A percentile compares a stretch with the other conserved stretches of the same genome.
These are phyloP conservation scores for Russula olivacea DNA, from an alignment of 768 basidiomycete species.

Conservation along the genomic window DNA sequence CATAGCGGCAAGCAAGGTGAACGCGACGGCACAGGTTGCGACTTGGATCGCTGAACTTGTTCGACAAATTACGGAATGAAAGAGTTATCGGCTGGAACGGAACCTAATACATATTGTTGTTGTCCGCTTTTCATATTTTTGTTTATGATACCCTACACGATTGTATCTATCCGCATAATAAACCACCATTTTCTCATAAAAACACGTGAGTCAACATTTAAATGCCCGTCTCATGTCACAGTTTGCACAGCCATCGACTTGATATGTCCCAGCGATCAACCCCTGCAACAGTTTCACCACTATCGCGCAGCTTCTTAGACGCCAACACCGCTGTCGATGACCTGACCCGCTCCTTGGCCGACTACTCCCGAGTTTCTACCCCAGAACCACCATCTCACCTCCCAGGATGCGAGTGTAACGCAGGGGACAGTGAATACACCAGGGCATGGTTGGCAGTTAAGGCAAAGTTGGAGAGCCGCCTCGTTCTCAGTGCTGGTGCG, in stretches of 20 bases:
- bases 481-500: slow-evolving; percentile 84
- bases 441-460: slow-evolving; percentile 59
- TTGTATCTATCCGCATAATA: slow-evolving; percentile 19
- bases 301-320: slow-evolving; percentile 30
- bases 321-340: slow-evolving; percentile 61
- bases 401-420: slow-evolving; percentile 59
- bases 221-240: neutral
- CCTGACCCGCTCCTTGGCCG: slow-evolving; percentile 63
- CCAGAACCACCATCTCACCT: slow-evolving; percentile 51
- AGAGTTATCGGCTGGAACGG: slow-evolving; percentile 22
- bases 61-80: slow-evolving; percentile 44
- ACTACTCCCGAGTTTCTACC: slow-evolving; percentile 68
- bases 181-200: neutral
- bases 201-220: slow-evolving; percentile 5
- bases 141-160: slow-evolving; percentile 23
- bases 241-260: neutral
- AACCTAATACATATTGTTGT: slow-evolving; percentile 14
- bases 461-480: slow-evolving; percentile 64
- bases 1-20: slow-evolving; percentile 39
- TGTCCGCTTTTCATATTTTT: slow-evolving; percentile 12
- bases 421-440: slow-evolving; percentile 58
- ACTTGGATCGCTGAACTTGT: slow-evolving; percentile 69
- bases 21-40: slow-evolving; percentile 53
- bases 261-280: slow-evolving; percentile 9
- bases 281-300: slow-evolving; percentile 29